Evolutionary conservation across 768 basidiomycete species (phyloP), one percentile per base, ranked within the genome.

Genomic region (Boletus vinaceobasis): DNA sequence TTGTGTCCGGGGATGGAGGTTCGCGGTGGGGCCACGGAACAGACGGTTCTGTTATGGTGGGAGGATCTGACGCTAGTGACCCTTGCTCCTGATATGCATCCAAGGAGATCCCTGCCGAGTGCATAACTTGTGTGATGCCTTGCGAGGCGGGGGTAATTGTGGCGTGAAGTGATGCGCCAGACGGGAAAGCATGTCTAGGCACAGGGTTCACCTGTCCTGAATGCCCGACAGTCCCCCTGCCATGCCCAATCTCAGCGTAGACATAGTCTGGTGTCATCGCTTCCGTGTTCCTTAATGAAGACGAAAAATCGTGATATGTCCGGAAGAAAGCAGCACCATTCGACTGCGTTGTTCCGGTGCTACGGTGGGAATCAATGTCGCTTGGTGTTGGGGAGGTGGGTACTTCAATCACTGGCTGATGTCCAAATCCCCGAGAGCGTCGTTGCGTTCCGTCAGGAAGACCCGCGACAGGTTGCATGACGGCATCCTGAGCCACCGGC

Each of bases 171-270:
- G 65, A 60, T 35, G 50, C 19, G 13, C 60, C 32, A 8, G 70
- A 33, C 15, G 60, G 61, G 40, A 71, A 67, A 39, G 57, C 35
- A 43, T 64, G 67, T 52, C 67, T 65, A 14, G 61, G 56, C 11
- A 66, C 37, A 32, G 56, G 35, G 38, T 56, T 65, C 46, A 32
- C 35, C 17, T 62, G 61, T 52, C 56, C 60, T 27, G 58, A 54
- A 39, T 57, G 64, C 23, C 57, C 57, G 8, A 45, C 61, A 19
- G 78, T 72, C 6, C 86, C 86, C 29, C 85, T 78, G 4, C 86
- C 87, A 63, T 88, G 87, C 3, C 86, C 87, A 55, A 88, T 85
- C 65, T 91, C 89, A 6, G 88, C 86, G 57, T 79, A 88, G 60
- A 86, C 78, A 48, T 88, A 77, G 61, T 90, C 88, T 23, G 87